A percentile compares a stretch with the other conserved stretches of the same genome.
Evolutionary conservation across 2,329 filamentous ascomycete species (phyloP).

Genomic region (Furcasterigmium furcatum): DNA sequence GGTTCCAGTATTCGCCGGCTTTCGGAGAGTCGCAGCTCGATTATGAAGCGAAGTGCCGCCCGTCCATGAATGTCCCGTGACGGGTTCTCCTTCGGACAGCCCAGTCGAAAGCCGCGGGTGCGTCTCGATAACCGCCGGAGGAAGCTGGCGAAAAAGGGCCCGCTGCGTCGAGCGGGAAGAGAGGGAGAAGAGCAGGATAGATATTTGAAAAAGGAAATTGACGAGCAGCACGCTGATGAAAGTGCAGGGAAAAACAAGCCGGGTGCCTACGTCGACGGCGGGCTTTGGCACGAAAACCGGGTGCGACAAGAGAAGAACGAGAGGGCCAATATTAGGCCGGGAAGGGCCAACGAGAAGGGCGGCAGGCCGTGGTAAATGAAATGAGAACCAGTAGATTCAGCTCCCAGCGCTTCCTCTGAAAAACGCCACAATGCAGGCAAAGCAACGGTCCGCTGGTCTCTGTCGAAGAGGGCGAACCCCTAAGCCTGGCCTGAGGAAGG

Average conservation of each 20-base stretch:
- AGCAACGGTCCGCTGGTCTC: background rate
- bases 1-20: too few relatives aligned
- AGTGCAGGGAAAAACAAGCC: background rate
- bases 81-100: too few relatives aligned
- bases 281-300: background rate
- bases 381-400: background rate
- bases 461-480: background rate
- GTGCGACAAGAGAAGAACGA: background rate
- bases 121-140: too few relatives aligned
- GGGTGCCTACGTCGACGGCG: background rate
- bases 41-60: too few relatives aligned
- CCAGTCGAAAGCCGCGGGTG: too few relatives aligned
- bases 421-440: background rate
- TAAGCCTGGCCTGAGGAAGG: too few relatives aligned
- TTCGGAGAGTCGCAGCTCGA: too few relatives aligned
- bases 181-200: too few relatives aligned
- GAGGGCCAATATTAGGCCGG: background rate
- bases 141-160: too few relatives aligned
- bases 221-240: background rate
- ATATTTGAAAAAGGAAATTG: background rate
- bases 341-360: background rate
- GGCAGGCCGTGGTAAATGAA: background rate
- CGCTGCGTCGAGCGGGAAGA: too few relatives aligned
- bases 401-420: background rate
- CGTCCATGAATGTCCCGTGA: too few relatives aligned